Evolutionary conservation across 2,329 filamentous ascomycete species (phyloP), one percentile per base, ranked within the genome.

Genomic region (Scortechinia acanthostroma): DNA sequence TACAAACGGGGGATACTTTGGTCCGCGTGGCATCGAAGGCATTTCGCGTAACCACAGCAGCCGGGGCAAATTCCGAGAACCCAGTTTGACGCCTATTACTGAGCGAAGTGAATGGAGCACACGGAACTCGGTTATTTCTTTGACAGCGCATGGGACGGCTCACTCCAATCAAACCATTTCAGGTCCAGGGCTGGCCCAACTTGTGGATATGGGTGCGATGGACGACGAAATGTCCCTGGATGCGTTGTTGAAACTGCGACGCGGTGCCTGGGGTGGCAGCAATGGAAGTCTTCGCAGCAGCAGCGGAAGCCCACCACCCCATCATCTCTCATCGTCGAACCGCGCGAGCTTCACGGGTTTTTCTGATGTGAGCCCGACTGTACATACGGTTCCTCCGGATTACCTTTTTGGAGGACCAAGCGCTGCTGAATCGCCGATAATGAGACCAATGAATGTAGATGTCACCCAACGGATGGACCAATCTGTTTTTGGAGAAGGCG

Each of bases 21-120:
- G 88, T 1, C 80, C 86, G 1, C 80, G 84, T 17, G 84, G 84
- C 2, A 64, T 84, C 15, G 75, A 82, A 47, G 79, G 88, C 25
- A 83, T 74, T 50, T 80, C 80, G 45, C 35, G 35, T 6, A 40
- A 17, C 20, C 20, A 15, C 35, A 93, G 86, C 51, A 90, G 88
- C 17, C 80, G 83, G 14, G 73, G 83, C 44, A 79, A 83, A 22
- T 86, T 87, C 17, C 80, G 86, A 33, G 91, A 96, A 59, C 91
- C 93, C 1, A 96, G 93, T 55, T 69, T 98, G 42, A 97, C 93
- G 1, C 93, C 93, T 4, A 97, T 98, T 54, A 97, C 91, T 0
- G 93, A 97, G 61, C 80, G 91, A 13, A 95, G 88, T 48, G 93
- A 98, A 63, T 96, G 95, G 69, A 95, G 89, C 35, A 95, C 94